phyloP scores from a whole-genome alignment of 1,284 basidiomycete species.

The Moesziomyces globuligerus region DNA sequence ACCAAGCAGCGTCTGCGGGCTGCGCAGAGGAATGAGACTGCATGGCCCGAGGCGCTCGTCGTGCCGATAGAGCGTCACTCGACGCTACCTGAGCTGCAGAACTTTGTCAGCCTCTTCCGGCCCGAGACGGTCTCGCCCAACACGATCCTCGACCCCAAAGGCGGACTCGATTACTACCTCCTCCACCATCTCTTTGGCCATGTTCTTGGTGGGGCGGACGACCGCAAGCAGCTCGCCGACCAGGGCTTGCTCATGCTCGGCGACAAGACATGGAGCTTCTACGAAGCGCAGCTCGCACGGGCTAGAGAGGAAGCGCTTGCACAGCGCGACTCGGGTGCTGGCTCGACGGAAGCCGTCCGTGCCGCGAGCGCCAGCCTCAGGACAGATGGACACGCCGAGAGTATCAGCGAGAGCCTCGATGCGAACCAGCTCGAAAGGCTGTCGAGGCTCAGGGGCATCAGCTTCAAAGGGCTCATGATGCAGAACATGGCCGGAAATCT shows the following conservation, averaged over 20 bases:
- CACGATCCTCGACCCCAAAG: conserved; percentile 39
- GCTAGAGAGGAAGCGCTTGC: conserved; percentile 24
- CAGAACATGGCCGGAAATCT: conserved; percentile 47
- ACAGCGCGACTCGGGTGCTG: conserved; percentile 1
- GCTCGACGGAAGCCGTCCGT: conserved; percentile 28
- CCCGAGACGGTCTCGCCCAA: conserved; percentile 46
- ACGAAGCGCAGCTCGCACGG: conserved; percentile 30
- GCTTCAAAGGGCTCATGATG: conserved; percentile 44
- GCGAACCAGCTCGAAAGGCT: conserved; percentile 20
- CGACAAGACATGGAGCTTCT: conserved; percentile 39
- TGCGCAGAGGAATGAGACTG: conserved; percentile 25
- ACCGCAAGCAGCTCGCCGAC: conserved; percentile 20
- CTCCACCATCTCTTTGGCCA: conserved; percentile 45
- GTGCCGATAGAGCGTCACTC: conserved; percentile 83
- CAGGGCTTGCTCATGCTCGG: conserved; percentile 38
- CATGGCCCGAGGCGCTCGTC: conserved; percentile 38
- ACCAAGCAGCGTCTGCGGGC: conserved; percentile 69
- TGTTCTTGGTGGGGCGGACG: conserved; percentile 20
- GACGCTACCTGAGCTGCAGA: conserved; percentile 81
- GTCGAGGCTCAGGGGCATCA: conserved; percentile 25
- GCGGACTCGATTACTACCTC: conserved; percentile 45
- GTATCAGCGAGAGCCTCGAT: conserved; percentile 19
- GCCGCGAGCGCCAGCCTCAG: conserved; percentile 8
- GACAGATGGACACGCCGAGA: background rate
- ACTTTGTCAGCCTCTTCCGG: conserved; percentile 79